Evolutionary conservation across 257 asterid species (phyloP).

Genomic region (Solanum pimpinellifolium): DNA sequence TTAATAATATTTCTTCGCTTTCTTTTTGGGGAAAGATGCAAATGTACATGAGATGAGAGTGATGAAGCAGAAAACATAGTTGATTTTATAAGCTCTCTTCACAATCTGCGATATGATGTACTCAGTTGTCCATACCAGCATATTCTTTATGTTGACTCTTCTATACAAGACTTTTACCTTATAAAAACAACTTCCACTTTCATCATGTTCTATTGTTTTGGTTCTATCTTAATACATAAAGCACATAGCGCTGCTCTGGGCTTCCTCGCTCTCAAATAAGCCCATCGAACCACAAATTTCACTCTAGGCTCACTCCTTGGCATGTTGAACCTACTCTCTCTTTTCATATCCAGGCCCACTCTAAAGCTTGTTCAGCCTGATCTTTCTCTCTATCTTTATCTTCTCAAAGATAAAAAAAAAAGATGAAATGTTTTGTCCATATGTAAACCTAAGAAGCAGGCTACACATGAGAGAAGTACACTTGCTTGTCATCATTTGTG

Average conservation of each 20-base stretch:
- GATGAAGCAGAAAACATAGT: background rate
- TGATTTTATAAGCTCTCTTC: background rate
- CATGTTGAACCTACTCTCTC: background rate
- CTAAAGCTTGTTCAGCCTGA: background rate
- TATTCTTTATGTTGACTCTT: background rate
- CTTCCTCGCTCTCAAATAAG: background rate
- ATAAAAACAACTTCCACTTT: slow-evolving; percentile 1
- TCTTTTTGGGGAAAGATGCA: background rate
- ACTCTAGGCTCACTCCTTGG: background rate
- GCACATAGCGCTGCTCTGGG: background rate
- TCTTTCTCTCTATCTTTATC: background rate
- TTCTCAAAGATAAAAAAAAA: background rate
- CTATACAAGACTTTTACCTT: background rate
- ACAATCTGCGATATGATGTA: background rate
- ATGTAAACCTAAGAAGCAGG: background rate
- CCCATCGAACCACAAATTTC: background rate
- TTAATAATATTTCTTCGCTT: background rate
- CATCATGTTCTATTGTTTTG: background rate
- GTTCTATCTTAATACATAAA: background rate
- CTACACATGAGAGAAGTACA: background rate
- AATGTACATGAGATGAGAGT: background rate
- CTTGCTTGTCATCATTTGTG: background rate
- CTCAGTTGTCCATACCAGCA: background rate
- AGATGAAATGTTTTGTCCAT: background rate
- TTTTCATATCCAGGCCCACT: background rate